These are phyloP conservation scores for Yarrowia sp. DNA, from an alignment of 805 yeast genomes.

Conservation along the genomic window DNA sequence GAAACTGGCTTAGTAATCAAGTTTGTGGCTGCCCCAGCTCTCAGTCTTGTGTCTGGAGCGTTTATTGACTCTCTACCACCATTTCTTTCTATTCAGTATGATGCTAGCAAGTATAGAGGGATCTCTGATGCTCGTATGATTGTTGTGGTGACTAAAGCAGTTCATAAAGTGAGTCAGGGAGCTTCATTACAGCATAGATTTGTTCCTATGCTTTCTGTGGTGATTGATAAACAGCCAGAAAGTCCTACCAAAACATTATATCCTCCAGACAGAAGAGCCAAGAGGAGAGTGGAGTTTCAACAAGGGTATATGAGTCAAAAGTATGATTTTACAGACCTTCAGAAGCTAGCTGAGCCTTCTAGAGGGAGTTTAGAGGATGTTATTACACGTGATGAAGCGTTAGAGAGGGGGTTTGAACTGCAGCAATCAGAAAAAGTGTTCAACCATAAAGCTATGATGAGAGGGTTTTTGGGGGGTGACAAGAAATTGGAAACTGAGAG, in stretches of 20 bases:
- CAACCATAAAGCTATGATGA: too few relatives aligned
- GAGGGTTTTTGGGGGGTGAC: too few relatives aligned
- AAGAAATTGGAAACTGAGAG: background rate
- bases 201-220: background rate
- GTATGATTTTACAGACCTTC: background rate
- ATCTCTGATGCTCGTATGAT: slow-evolving; percentile 8
- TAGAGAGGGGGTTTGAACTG: too few relatives aligned
- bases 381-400: too few relatives aligned
- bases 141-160: background rate
- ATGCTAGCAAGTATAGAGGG: background rate
- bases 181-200: background rate
- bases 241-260: background rate
- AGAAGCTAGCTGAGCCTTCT: background rate
- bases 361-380: background rate
- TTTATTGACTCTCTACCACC: slow-evolving; percentile 2
- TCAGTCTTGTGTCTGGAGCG: background rate
- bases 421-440: too few relatives aligned
- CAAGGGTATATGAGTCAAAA: background rate
- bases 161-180: background rate
- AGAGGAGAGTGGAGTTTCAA: background rate
- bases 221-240: background rate
- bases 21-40: background rate
- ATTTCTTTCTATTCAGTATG: background rate
- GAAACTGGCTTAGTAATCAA: slow-evolving; percentile 1
- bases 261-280: background rate